A percentile compares a stretch with the other conserved stretches of the same genome.
Evolutionary conservation across 176 grass and related monocot genomes (phyloP).

Genomic region (bread wheat (Triticum aestivum)): DNA sequence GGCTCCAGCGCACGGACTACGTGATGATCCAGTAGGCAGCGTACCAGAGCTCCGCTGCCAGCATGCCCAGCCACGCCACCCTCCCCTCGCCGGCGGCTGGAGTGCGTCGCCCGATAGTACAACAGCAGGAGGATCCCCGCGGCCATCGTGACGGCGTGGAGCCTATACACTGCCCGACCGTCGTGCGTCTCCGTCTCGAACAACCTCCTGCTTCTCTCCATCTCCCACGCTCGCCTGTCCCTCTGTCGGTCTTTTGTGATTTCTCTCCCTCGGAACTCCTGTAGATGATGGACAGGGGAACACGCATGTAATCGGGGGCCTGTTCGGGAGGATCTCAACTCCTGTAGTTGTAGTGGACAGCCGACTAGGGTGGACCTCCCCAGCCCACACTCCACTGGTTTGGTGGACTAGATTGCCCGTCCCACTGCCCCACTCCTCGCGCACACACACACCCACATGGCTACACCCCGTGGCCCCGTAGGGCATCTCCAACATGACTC

Average conservation of each 20-base stretch:
- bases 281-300: not conserved
- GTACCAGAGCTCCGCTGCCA: slow-evolving; percentile 66
- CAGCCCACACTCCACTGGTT: too few relatives aligned
- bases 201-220: slow-evolving; percentile 9
- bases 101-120: slow-evolving; percentile 37
- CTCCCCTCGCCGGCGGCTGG: slow-evolving; percentile 24
- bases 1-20: slow-evolving; percentile 65
- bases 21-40: slow-evolving; percentile 67
- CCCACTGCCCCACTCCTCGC: too few relatives aligned
- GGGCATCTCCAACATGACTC: too few relatives aligned
- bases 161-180: slow-evolving; percentile 33
- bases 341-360: too few relatives aligned
- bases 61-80: slow-evolving; percentile 58
- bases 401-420: too few relatives aligned
- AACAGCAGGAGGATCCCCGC: slow-evolving; percentile 50
- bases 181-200: slow-evolving; percentile 48
- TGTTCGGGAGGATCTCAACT: too few relatives aligned
- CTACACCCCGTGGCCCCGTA: too few relatives aligned
- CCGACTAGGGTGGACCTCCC: too few relatives aligned
- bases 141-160: slow-evolving; percentile 45
- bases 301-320: not conserved
- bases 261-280: not conserved
- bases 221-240: not conserved
- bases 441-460: too few relatives aligned
- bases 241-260: not conserved